Evolutionary conservation across 129 eudicot genomes (phyloP).

Genomic region (Sambucus nigra): DNA sequence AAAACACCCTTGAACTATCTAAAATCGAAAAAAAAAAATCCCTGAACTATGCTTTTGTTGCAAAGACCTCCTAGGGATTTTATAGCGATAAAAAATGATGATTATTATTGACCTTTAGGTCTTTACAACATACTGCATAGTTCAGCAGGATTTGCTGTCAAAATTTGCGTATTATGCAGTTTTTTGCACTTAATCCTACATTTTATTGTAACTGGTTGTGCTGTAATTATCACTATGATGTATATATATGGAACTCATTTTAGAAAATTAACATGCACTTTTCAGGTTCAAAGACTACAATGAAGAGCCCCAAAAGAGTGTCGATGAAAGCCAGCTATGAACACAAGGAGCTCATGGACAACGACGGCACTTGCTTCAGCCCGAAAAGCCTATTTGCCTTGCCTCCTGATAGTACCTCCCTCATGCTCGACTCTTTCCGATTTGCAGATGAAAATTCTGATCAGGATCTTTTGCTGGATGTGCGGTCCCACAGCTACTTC

Average conservation of each 20-base stretch:
- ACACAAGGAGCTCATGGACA: conserved; percentile 45
- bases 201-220: no score
- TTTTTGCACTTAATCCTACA: no score
- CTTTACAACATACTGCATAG: no score
- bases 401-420: conserved; percentile 56
- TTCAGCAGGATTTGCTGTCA: no score
- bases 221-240: no score
- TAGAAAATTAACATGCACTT: not conserved
- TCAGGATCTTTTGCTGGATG: conserved; percentile 69
- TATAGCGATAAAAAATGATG: no score
- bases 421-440: conserved; percentile 46
- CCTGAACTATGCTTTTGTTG: no score
- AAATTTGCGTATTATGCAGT: no score
- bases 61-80: no score
- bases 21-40: no score
- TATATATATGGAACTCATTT: not conserved
- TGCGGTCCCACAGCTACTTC: conserved; percentile 72
- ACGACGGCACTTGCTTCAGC: conserved; percentile 57
- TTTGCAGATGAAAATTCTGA: conserved; percentile 49
- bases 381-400: conserved; percentile 57
- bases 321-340: conserved; percentile 41
- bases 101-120: no score
- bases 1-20: no score
- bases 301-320: conserved; percentile 60
- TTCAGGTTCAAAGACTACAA: conserved; percentile 51